Base-by-base conservation (phyloP, 2,329 filamentous ascomycete genomes). In the Passalora sequoiae region DNA sequence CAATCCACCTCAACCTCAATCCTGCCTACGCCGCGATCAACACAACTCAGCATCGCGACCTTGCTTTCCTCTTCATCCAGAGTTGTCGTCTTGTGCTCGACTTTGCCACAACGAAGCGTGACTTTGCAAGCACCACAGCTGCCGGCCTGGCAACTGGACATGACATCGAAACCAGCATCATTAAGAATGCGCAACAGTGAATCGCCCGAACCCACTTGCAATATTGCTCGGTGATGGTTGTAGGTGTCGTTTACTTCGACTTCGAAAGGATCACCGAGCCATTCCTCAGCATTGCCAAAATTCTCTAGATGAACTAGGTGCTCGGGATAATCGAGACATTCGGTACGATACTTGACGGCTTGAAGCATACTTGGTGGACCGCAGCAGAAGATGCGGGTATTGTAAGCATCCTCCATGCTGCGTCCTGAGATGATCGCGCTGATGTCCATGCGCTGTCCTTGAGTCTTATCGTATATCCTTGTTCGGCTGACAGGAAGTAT, bases 301-400 rank as follows among this genome's bases (percentile, higher is more conserved):
- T 74, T 73, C 59, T 84, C 80, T 45, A 74, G 78, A 58, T 83
- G 79, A 1, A 82, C 66, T 29, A 79, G 76, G 1, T 69, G 65
- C 2, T 71, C 65, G 0, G 67, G 59, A 0, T 83, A 64, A 0
- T 69, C 66, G 6, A 65, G 63, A 6, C 60, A 60, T 6, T 64
- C 62, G 0, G 72, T 71, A 9, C 68, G 33, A 69, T 2, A 53
- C 53, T 15, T 57, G 58, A 0, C 75, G 72, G 31, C 72, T 4
- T 76, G 70, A 67, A 81, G 77, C 63, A 84, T 70, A 6, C 74
- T 67, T 6, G 58, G 53, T 0, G 80, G 78, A 0, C 81, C 80
- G 57, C 80, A 84, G 17, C 77, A 73, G 57, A 81, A 83, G 3
- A 83, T 62, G 39, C 76, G 74, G 7, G 74, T 74, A 53, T 77